Evolutionary conservation across 1,284 basidiomycete genomes (phyloP).

Genomic region (Ceratobasidium sp.): DNA sequence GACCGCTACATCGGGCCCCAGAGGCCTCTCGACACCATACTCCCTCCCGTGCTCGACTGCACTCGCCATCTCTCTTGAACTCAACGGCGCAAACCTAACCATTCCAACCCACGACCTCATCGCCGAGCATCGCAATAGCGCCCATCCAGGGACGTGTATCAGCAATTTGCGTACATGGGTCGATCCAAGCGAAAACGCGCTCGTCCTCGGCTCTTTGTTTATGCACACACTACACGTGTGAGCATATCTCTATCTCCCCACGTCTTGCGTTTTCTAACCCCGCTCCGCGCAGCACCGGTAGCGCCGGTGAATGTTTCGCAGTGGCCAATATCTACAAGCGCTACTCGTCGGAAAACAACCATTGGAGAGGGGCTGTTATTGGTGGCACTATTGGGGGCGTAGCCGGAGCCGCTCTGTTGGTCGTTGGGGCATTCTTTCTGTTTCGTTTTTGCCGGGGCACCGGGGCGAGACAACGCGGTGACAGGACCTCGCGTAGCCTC

Average conservation of each 20-base stretch:
- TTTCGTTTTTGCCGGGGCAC: conserved; percentile 2
- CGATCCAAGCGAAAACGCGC: not conserved
- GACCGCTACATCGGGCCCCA: not conserved
- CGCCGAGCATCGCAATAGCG: not conserved
- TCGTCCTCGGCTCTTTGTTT: conserved; percentile 13
- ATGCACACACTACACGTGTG: conserved; percentile 6
- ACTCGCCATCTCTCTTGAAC: not conserved
- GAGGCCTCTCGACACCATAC: conserved; percentile 6
- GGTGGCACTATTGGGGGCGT: conserved; percentile 31
- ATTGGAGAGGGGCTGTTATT: conserved; percentile 14
- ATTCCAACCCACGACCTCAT: conserved; percentile 14
- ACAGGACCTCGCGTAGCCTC: not conserved
- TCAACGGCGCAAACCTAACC: conserved; percentile 7
- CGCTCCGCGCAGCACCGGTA: not conserved
- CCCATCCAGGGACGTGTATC: conserved; percentile 25
- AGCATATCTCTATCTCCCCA: conserved; percentile 4
- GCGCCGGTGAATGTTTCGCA: not conserved
- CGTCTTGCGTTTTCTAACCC: not conserved
- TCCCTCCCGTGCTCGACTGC: conserved; percentile 1
- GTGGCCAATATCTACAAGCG: not conserved
- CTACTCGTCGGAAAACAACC: not conserved
- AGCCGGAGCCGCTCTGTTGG: conserved; percentile 31
- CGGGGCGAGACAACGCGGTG: not conserved
- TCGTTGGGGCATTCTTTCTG: conserved; percentile 14
- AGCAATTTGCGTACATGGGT: conserved; percentile 22